Conservation (phyloP, 345 rosid species). For the Physaria fendleri region DNA sequence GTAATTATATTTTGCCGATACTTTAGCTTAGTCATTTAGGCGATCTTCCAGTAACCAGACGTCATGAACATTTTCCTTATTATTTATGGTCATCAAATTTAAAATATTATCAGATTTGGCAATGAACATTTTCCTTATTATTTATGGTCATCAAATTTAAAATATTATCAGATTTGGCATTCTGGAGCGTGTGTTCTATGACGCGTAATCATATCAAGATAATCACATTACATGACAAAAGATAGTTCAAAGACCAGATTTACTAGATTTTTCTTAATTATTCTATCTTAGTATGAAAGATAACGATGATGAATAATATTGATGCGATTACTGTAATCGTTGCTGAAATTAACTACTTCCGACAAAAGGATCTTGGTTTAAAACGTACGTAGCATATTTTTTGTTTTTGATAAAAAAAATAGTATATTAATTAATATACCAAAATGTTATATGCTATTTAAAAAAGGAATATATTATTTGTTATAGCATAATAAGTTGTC, state of each 20-base stretch:
- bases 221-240: constrained; percentile 14
- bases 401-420: no score
- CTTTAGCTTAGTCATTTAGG: constrained; percentile 11
- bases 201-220: constrained; percentile 14
- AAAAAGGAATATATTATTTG: no score
- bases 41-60: constrained; percentile 7
- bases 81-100: not conserved
- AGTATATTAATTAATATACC: no score
- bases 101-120: constrained; percentile 5
- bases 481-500: no score
- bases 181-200: constrained; percentile 1
- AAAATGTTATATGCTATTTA: no score
- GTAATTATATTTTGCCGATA: constrained; percentile 11
- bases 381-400: no score
- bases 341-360: no score
- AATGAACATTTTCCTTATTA: no score
- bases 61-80: not conserved
- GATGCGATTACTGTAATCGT: no score
- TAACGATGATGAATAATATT: no score
- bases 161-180: constrained; percentile 3
- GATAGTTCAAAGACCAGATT: not conserved
- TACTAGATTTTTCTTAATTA: constrained; percentile 5
- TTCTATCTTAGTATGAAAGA: no score
- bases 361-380: no score
- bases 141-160: not conserved